Evolutionary conservation across 1,284 basidiomycete species (phyloP), one percentile per base, ranked within the genome.

Genomic region (Malassezia caprae): DNA sequence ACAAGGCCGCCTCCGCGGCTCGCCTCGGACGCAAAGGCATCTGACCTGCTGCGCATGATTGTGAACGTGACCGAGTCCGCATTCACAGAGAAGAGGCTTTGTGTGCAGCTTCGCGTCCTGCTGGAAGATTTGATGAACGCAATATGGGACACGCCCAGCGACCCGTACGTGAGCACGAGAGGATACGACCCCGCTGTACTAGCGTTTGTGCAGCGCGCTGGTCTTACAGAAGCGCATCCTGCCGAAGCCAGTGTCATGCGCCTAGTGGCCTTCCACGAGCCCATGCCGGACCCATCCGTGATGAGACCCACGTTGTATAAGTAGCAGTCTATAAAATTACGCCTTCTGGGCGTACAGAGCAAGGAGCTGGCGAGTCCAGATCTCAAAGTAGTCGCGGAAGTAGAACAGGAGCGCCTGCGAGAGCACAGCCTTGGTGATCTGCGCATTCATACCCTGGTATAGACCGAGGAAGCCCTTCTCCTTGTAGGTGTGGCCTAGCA

Each of bases 401-500:
- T 52, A 68, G 62, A 73, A 73, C 26, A 73, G 59, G 28, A 73
- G 48, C 65, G 78, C 88, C 75, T 90, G 87, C 4, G 86, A 85
- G 15, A 90, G 76, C 19, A 90, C 87, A 0, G 89, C 89, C 75
- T 91, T 91, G 55, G 82, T 82, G 58, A 90, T 88, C 73, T 91
- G 88, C 10, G 88, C 87, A 70, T 85, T 80, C 88, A 90, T 90
- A 6, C 93, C 93, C 83, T 77, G 68, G 76, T 99, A 98, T 89
- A 89, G 94, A n/a, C 94, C 93, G 78, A 1, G 32, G 35, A 72
- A 52, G 31, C 77, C 77, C 62, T 76, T 74, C 64, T 84, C 81
- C 69, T 80, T 78, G 76, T 83, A 84, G 8, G 91, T 87, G 49
- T 83, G 79, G 8, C 76, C 75, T 49, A 99, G 80, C 44, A 96